Base-by-base conservation (phyloP, 1,284 basidiomycete genomes). In the Trichosporon inkin region DNA sequence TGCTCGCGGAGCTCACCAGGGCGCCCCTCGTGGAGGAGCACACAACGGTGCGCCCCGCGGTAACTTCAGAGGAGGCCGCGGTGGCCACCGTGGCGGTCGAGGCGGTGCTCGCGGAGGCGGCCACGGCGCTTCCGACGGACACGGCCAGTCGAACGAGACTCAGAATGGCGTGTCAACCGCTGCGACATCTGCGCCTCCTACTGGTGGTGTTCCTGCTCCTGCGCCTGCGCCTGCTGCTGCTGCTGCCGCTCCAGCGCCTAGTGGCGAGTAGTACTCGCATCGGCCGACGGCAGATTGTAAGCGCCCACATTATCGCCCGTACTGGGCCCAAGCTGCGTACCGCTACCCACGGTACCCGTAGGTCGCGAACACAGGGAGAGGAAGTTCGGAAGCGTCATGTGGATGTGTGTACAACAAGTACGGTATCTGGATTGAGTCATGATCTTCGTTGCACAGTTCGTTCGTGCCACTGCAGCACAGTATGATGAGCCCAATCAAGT, bases 21-120 rank as follows among this genome's bases (percentile, higher is more conserved):
- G 44, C 11, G 44, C 44, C 13, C 24, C 36, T 20, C 44, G 44
- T 4, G 32, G 54, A 17, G 54, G 54, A 5, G 57, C 55, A 10
- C 57, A 51, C 5, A 38, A 28, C 19, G 57, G 36, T 7, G 52
- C n/a, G 20, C n/a, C 39, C 41, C 28, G 14, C 28, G 38, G 44
- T 24, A 49, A 49, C 24, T 16, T 32, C 11, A 28, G 44, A n/a
- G 53, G 53, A n/a, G 53, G 53, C 16, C 36, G 53, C 22, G 53
- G 53, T 6, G 53, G 53, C 7, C 53, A 54, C 37, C 53, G 53
- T 10, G 53, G 53, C 7, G 53, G 53, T 13, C 36, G 53, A 4
- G 52, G 52, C 17, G 53, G 53, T n/a, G 40, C 53, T 17, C 57
- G 58, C 14, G 34, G 57, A 7, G 56, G 56, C 20, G 28, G 40